Evolutionary conservation across 1,284 basidiomycete genomes (phyloP).

Genomic region (Puccinia novopanici): DNA sequence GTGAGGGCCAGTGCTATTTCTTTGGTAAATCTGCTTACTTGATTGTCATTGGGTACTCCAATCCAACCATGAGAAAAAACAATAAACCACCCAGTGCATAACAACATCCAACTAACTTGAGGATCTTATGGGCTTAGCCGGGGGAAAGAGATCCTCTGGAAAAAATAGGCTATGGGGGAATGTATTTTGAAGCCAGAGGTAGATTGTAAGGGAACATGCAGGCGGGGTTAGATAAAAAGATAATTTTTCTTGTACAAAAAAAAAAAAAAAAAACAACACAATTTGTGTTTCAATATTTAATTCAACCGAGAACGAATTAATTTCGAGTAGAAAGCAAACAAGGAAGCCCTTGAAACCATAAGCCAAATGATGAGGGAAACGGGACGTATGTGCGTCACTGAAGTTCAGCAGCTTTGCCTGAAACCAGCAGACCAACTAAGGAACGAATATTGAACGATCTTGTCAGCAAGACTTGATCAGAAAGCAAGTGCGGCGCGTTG

Average conservation of each 20-base stretch:
- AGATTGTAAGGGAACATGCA: background rate
- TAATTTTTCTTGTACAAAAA: slow-evolving; percentile 10
- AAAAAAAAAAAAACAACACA: slow-evolving; percentile 11
- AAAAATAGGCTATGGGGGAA: background rate
- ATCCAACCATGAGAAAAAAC: too few species aligned
- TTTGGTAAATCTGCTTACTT: too few species aligned
- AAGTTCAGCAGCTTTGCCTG: slow-evolving; percentile 50
- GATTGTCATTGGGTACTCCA: too few species aligned
- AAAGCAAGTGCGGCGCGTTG: background rate
- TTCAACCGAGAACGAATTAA: background rate
- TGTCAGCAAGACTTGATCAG: slow-evolving; percentile 33
- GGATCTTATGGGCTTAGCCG: too few species aligned
- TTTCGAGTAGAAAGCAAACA: slow-evolving; percentile 5
- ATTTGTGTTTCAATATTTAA: slow-evolving; percentile 21
- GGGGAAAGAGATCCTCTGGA: too few species aligned
- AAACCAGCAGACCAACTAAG: slow-evolving; percentile 50
- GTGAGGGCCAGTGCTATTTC: too few species aligned
- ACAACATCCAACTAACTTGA: too few species aligned
- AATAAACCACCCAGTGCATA: too few species aligned
- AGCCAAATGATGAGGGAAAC: background rate
- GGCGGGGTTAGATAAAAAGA: background rate
- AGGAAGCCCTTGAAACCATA: background rate
- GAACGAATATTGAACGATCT: slow-evolving; percentile 20
- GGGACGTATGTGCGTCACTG: background rate
- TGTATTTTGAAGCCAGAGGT: background rate